Evolutionary conservation across 768 basidiomycete genomes (phyloP).

Genomic region (Pleurotus platypus): DNA sequence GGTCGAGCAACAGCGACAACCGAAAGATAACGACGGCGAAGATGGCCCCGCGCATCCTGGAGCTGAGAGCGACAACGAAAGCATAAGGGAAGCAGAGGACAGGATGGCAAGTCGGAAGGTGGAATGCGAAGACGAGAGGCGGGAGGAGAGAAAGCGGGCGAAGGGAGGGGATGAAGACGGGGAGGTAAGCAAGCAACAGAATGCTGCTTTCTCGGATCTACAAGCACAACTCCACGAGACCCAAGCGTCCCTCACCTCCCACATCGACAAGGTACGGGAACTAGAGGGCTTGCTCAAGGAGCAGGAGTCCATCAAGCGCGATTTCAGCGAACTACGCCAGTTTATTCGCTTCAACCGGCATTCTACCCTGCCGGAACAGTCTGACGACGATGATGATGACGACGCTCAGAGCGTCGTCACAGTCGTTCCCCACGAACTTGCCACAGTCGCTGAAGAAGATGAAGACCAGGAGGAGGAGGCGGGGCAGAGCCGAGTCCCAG

Average conservation of each 20-base stretch:
- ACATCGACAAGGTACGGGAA: conserved; percentile 78
- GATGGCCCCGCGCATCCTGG: too few species aligned
- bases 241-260: conserved; percentile 68
- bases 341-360: conserved; percentile 48
- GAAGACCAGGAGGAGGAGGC: conserved; percentile 46
- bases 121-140: too few species aligned
- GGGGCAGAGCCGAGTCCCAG: conserved; percentile 1
- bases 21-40: too few species aligned
- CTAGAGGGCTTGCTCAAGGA: conserved; percentile 80
- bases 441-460: conserved; percentile 72
- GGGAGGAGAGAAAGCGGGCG: too few species aligned
- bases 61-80: too few species aligned
- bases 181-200: too few species aligned
- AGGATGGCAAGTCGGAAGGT: too few species aligned
- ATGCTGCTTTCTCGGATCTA: conserved; percentile 48
- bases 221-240: conserved; percentile 85
- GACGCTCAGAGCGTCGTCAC: conserved; percentile 73
- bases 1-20: too few species aligned
- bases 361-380: conserved; percentile 15
- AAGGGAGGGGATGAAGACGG: too few species aligned
- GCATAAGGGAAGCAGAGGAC: too few species aligned
- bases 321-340: conserved; percentile 69
- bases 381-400: conserved; percentile 62
- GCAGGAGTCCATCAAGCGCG: conserved; percentile 79
- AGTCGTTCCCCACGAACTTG: conserved; percentile 62